These are phyloP conservation scores for Barnettozyma californica DNA, from an alignment of 805 yeast species.

Conservation along the genomic window DNA sequence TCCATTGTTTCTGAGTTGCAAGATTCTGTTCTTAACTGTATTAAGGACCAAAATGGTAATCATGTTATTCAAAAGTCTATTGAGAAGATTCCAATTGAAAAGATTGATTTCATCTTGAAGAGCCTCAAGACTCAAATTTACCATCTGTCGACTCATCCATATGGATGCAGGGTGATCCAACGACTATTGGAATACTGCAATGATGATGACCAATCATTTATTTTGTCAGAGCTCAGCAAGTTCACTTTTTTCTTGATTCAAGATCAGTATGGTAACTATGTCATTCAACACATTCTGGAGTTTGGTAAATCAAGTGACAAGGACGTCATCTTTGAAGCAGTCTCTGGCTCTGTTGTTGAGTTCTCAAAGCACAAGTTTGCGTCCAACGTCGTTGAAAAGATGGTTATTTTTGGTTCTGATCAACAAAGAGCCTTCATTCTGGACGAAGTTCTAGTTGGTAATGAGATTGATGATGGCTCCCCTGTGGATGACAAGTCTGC, in stretches of 20 bases:
- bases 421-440: conserved; percentile 59
- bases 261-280: conserved; percentile 97
- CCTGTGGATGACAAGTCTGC: conserved; percentile 60
- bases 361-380: conserved; percentile 97
- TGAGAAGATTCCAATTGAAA: conserved; percentile 72
- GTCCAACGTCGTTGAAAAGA: conserved; percentile 93
- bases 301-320: conserved; percentile 65
- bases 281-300: conserved; percentile 91
- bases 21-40: conserved; percentile 55
- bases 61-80: conserved; percentile 96
- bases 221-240: conserved; percentile 66
- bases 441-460: conserved; percentile 58
- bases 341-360: conserved; percentile 64
- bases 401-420: conserved; percentile 67
- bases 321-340: conserved; percentile 57
- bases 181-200: conserved; percentile 79
- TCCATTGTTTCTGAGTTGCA: conserved; percentile 65
- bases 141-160: conserved; percentile 89
- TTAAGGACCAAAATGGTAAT: conserved; percentile 95
- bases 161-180: conserved; percentile 97
- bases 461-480: conserved; percentile 32
- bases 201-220: conserved; percentile 54
- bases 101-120: conserved; percentile 65
- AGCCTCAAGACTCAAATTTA: conserved; percentile 67
- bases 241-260: conserved; percentile 74